Base-by-base conservation (phyloP, 2,329 filamentous ascomycete genomes). In the Phaeophleospora eucalypticola region DNA sequence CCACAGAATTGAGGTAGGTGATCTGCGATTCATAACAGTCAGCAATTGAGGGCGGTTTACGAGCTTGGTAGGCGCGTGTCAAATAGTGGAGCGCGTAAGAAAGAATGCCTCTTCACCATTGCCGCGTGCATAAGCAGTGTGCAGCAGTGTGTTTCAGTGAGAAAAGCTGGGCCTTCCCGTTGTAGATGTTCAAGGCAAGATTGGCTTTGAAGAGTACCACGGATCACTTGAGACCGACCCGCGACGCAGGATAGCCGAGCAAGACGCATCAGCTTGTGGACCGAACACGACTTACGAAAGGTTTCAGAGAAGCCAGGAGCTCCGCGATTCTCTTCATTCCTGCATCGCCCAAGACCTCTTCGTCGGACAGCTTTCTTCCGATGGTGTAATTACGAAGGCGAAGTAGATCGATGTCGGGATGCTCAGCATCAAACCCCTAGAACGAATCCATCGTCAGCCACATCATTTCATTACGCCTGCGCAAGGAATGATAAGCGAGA, bases 381-480 rank as follows among this genome's bases (percentile, higher is more conserved):
- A 94, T 69, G 0, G 86, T 90, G 65, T 86, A 95, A 65, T 84
- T 93, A 51, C 83, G 79, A 61, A 96, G 75, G 58, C 89, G 86
- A 45, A 95, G 74, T 43, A 96, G 76, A 45, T 83, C 81, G 60
- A 95, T 89, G 57, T 95, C 86, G 35, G 79, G 73, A 63, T 95
- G 87, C 48, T 87, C 82, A 15, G 41, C 46, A 8, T 34, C 35
- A 16, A 24, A 48, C 14, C 46, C 46, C 40, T 42, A 42, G 19
- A 32, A n/a, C n/a, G 38, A 41, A 17, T 19, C 4, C 40, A 7
- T 17, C 29, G 40, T 42, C 29, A 42, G 40, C 18, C 16, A 27
- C 38, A 29, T 17, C 12, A 10, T 4, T 19, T 17, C 35, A 15
- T 19, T 37, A n/a, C 12, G 12, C 24, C 24, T 29, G 7, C 24